Conservation (phyloP, 345 rosid genomes). For the Salix dunnii region DNA sequence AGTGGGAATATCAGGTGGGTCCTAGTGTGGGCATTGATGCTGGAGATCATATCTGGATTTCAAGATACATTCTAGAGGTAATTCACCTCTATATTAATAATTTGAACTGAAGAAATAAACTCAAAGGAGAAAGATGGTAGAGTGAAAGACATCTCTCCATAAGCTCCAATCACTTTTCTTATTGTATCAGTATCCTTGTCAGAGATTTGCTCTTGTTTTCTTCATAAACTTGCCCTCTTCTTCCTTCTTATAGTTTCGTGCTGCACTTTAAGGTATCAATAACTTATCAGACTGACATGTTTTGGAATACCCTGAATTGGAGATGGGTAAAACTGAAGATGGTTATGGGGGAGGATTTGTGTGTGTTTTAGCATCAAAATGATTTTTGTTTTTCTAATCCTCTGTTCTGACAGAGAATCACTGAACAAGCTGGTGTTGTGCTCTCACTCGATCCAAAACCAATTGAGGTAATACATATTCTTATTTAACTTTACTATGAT, state of each 20-base stretch:
- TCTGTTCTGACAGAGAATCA: conserved; percentile 67
- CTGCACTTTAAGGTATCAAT: neutral
- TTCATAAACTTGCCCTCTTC: neutral
- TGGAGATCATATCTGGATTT: conserved; percentile 87
- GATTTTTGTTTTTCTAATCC: neutral
- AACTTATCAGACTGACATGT: neutral
- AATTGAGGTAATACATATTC: conserved; percentile 51
- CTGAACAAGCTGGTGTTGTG: conserved; percentile 96
- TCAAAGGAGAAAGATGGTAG: neutral
- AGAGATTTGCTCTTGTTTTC: neutral
- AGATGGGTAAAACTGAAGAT: neutral
- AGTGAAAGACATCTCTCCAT: neutral
- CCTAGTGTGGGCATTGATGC: conserved; percentile 97
- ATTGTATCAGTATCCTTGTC: neutral
- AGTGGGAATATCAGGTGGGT: conserved; percentile 99
- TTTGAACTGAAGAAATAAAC: neutral
- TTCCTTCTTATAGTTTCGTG: neutral
- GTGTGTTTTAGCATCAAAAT: neutral
- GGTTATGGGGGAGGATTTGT: neutral
- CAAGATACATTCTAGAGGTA: conserved; percentile 99
- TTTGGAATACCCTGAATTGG: neutral
- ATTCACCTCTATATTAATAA: neutral
- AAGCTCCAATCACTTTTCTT: too few relatives aligned
- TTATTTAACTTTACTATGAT: neutral
- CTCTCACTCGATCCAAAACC: conserved; percentile 92